phyloP scores from a whole-genome alignment of 257 asterid genomes.

The Solanum lycopersicoides region DNA sequence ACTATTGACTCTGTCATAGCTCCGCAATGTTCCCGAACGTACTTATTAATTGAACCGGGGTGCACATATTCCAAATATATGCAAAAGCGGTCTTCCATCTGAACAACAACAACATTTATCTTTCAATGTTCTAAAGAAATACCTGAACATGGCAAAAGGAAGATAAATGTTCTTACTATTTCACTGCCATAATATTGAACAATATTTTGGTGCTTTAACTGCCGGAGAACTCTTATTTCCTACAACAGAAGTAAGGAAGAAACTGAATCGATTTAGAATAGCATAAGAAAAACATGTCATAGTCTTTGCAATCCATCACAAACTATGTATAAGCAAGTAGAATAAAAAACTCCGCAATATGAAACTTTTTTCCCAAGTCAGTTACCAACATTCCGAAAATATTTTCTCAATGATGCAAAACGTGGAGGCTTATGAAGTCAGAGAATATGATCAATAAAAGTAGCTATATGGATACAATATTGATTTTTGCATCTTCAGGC shows the following conservation, averaged over 20 bases:
- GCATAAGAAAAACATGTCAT: background rate
- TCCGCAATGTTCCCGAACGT: constrained; percentile 55
- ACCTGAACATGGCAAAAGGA: background rate
- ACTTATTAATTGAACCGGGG: constrained; percentile 77
- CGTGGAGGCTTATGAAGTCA: background rate
- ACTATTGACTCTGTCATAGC: constrained; percentile 80
- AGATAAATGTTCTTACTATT: constrained; percentile 35
- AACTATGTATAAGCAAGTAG: background rate
- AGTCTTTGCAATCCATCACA: background rate
- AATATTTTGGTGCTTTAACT: constrained; percentile 72
- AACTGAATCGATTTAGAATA: constrained; percentile 4
- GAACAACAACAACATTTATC: constrained; percentile 2
- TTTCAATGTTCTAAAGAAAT: background rate
- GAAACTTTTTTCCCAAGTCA: background rate
- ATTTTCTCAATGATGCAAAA: background rate
- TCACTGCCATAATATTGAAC: constrained; percentile 81
- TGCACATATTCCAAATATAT: constrained; percentile 92
- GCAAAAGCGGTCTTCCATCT: constrained; percentile 85
- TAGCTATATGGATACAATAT: background rate
- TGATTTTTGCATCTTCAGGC: background rate
- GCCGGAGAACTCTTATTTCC: constrained; percentile 76
- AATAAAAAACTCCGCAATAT: background rate
- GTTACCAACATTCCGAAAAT: background rate
- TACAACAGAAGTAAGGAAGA: constrained; percentile 12
- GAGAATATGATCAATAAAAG: background rate